A percentile compares a stretch with the other conserved stretches of the same genome.
phyloP scores from a whole-genome alignment of 176 grass and related monocot genomes.

The Saccharum spontaneum region DNA sequence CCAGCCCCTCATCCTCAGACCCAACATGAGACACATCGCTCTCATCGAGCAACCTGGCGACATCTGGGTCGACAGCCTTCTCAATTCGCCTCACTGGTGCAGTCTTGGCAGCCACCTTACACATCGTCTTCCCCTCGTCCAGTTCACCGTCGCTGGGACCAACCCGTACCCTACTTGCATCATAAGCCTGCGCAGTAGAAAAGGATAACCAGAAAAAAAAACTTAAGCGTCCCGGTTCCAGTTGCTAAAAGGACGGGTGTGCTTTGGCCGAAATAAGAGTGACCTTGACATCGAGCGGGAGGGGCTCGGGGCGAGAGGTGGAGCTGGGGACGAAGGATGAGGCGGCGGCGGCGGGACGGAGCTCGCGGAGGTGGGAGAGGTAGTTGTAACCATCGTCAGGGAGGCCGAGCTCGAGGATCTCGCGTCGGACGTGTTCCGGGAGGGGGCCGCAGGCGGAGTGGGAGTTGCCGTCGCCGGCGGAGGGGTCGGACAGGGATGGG shows the following conservation, averaged over 20 bases:
- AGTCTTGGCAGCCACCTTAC: slow-evolving; percentile 70
- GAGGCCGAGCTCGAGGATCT: slow-evolving; percentile 91
- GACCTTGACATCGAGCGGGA: slow-evolving; percentile 90
- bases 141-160: slow-evolving; percentile 48
- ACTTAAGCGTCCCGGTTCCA: background rate
- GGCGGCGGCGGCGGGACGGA: slow-evolving; percentile 52
- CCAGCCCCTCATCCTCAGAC: slow-evolving; percentile 77
- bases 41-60: slow-evolving; percentile 66
- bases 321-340: slow-evolving; percentile 63
- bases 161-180: slow-evolving; percentile 75
- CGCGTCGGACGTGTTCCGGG: slow-evolving; percentile 54
- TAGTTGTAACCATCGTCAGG: slow-evolving; percentile 98
- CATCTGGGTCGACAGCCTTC: slow-evolving; percentile 72
- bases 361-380: slow-evolving; percentile 84
- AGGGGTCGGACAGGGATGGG: slow-evolving; percentile 43
- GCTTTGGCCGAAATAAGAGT: background rate
- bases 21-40: slow-evolving; percentile 51
- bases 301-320: slow-evolving; percentile 45
- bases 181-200: slow-evolving; percentile 62
- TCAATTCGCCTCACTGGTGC: slow-evolving; percentile 47
- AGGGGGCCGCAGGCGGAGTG: background rate
- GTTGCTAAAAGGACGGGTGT: background rate
- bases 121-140: slow-evolving; percentile 53
- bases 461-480: slow-evolving; percentile 3
- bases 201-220: background rate